Base-by-base conservation (phyloP, 2,329 filamentous ascomycete genomes). In the Fusarium temperatum region DNA sequence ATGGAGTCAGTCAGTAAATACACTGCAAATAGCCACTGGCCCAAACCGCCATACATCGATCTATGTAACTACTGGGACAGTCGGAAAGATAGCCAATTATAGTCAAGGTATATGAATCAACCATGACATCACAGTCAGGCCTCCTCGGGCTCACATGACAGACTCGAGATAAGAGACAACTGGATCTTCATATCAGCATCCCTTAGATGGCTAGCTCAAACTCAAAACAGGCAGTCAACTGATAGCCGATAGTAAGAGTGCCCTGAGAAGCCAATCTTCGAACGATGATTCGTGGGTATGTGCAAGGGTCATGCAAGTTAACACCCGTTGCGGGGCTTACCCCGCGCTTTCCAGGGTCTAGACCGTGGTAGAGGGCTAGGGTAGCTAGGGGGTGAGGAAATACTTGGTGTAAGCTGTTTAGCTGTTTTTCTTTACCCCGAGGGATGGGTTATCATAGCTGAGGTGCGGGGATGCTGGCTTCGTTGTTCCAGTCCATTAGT, bases 1-100 rank as follows among this genome's bases (percentile, higher is more conserved):
- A 17, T 42, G 5, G 5, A 44, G 9, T 44, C 15, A 6, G n/a
- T 17, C 10, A 11, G 10, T 24, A 15, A 5, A n/a, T 24, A 44
- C 6, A 44, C 4, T 44, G 41, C 15, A 1, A 18, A 13, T 26
- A 26, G 17, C 2, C 5, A 5, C 4, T 18, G 8, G 3, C 0
- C 8, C 7, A 9, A 26, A 13, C 5, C 13, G n/a, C 0, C 3
- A 18, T 26, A 20, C 8, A 45, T 45, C 3, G 5, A 11, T 14
- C 3, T 45, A 26, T 45, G 3, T 3, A 8, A 24, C 15, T 18
- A 4, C 42, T 4, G n/a, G n/a, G 10, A 13, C 11, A 5, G 17
- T 45, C 8, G 24, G 17, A 20, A 45, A 6, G 4, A 45, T 13
- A 20, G 44, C 44, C 8, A 47, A 28, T 26, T 3, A 10, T 20